A percentile compares a stretch with the other conserved stretches of the same genome.
Evolutionary conservation across 2,329 filamentous ascomycete species (phyloP).

Genomic region (Talaromyces sp.): DNA sequence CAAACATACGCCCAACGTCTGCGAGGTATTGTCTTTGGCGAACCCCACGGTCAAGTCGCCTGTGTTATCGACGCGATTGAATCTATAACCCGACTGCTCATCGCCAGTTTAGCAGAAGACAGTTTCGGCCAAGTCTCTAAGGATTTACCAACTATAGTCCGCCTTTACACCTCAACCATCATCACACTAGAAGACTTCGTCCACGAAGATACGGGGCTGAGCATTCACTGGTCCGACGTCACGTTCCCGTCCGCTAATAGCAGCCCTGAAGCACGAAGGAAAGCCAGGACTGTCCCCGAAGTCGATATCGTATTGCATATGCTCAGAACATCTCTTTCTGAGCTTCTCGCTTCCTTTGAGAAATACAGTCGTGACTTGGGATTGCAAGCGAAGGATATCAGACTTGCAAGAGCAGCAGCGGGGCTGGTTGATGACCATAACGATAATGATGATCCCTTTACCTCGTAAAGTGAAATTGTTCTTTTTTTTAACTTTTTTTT

Average conservation of each 20-base stretch:
- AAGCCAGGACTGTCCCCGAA: conserved; percentile 49
- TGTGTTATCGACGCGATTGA: conserved; percentile 68
- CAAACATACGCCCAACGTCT: conserved; percentile 63
- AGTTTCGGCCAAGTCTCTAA: conserved; percentile 78
- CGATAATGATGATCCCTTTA: conserved; percentile 10
- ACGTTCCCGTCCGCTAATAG: conserved; percentile 43
- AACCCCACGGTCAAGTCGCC: conserved; percentile 64
- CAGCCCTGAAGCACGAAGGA: conserved; percentile 24
- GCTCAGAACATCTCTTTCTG: conserved; percentile 60
- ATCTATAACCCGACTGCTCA: conserved; percentile 62
- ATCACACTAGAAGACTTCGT: conserved; percentile 65
- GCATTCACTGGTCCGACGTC: conserved; percentile 75
- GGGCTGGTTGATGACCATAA: conserved; percentile 7
- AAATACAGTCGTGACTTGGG: conserved; percentile 67
- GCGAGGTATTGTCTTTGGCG: conserved; percentile 64
- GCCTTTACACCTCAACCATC: conserved; percentile 65
- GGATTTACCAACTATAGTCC: conserved; percentile 69
- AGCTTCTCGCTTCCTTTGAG: conserved; percentile 66
- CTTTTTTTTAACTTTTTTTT: no score
- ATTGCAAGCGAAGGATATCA: conserved; percentile 65
- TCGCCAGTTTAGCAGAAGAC: conserved; percentile 73
- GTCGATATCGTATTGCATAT: conserved; percentile 65
- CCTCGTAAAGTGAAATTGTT: background rate
- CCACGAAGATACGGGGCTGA: conserved; percentile 30
- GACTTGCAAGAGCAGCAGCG: conserved; percentile 26